phyloP scores from a whole-genome alignment of 768 basidiomycete genomes.

The Boletus pseudopeckii region DNA sequence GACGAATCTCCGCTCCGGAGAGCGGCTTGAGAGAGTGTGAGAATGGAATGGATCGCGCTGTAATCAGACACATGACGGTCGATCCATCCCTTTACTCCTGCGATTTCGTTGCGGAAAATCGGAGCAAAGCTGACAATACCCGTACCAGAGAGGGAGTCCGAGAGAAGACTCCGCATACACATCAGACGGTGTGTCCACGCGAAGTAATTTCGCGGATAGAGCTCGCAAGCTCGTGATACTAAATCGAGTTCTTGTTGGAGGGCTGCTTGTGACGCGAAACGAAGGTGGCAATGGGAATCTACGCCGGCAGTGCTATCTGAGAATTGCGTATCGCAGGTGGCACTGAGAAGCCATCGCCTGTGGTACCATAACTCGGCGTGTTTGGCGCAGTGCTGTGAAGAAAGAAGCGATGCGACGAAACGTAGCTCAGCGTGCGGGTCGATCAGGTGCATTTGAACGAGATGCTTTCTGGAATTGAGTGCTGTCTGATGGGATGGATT shows the following conservation, averaged over 20 bases:
- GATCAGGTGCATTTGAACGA: slow-evolving; percentile 40
- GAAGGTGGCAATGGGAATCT: slow-evolving; percentile 1
- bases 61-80: slow-evolving; percentile 65
- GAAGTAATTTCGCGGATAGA: slow-evolving; percentile 71
- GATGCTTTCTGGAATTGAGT: slow-evolving; percentile 55
- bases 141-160: slow-evolving; percentile 15
- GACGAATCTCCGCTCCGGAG: slow-evolving; percentile 1
- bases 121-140: slow-evolving; percentile 17
- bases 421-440: slow-evolving; percentile 45
- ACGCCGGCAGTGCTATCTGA: not conserved
- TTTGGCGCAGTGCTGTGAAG: slow-evolving; percentile 55
- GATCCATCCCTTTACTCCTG: slow-evolving; percentile 47
- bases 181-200: slow-evolving; percentile 65
- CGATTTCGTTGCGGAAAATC: slow-evolving; percentile 40
- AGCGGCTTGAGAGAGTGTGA: slow-evolving; percentile 31
- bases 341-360: slow-evolving; percentile 58
- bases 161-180: slow-evolving; percentile 37
- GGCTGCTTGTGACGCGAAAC: slow-evolving; percentile 30
- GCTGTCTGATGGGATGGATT: slow-evolving; percentile 73
- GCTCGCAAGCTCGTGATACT: slow-evolving; percentile 49
- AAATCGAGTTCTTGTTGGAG: slow-evolving; percentile 49
- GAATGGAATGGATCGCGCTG: slow-evolving; percentile 57
- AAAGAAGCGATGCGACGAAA: slow-evolving; percentile 45
- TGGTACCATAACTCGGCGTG: slow-evolving; percentile 70
- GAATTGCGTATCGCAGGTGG: slow-evolving; percentile 26